These are phyloP conservation scores for Apiotrichum laibachii DNA, from an alignment of 1,284 basidiomycete genomes.

Conservation along the genomic window DNA sequence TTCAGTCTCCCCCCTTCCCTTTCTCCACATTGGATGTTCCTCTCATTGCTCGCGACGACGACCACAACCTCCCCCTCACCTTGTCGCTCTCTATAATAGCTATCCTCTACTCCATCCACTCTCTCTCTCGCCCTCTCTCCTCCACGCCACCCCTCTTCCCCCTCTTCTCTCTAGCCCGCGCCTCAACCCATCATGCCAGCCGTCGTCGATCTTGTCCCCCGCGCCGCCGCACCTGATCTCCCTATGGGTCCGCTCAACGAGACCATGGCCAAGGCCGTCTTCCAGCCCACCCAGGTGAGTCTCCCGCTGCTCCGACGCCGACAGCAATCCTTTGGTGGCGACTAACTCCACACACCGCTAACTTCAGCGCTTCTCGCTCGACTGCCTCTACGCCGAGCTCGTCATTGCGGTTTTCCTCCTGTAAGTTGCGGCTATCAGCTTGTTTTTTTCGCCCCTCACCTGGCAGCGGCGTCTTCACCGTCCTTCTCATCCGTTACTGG, in stretches of 20 bases:
- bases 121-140: no score
- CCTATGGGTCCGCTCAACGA: not conserved
- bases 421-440: not conserved
- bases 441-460: not conserved
- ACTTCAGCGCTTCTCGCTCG: not conserved
- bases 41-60: no score
- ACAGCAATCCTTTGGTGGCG: no score
- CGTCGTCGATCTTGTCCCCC: not conserved
- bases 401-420: not conserved
- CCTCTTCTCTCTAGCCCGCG: not conserved
- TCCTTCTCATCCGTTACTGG: conserved; percentile 16
- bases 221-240: not conserved
- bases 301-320: no score
- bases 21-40: no score
- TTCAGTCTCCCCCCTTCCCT: no score
- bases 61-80: no score
- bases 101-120: no score
- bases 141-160: no score
- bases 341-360: no score
- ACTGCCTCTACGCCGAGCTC: not conserved
- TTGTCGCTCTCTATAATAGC: no score
- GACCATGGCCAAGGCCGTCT: not conserved
- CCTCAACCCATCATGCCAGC: not conserved
- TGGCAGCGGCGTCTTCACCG: conserved; percentile 23
- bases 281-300: no score